Percentiles rank a stretch among this genome's conserved stretches.
phyloP scores from a whole-genome alignment of 2,329 filamentous ascomycete species.

The Aspergillus aculeatinus region DNA sequence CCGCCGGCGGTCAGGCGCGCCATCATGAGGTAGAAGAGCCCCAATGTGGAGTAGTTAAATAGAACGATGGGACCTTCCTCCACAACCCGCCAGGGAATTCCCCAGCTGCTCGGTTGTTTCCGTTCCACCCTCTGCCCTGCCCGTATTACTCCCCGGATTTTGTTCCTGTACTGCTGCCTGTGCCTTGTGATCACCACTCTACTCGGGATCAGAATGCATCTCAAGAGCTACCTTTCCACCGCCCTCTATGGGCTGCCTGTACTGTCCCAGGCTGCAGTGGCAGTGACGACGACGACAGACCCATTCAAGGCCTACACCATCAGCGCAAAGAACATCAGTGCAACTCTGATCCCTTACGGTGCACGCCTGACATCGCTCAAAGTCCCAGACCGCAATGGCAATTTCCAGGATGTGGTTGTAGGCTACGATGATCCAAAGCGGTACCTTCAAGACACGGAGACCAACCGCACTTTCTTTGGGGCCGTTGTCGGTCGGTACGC shows the following conservation, averaged over 20 bases:
- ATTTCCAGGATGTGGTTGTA: slow-evolving; percentile 50
- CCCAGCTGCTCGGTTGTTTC: slow-evolving; percentile 26
- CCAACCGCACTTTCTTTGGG: slow-evolving; percentile 50
- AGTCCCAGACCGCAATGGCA: slow-evolving; percentile 52
- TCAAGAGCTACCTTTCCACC: slow-evolving; percentile 34
- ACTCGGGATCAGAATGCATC: slow-evolving; percentile 37
- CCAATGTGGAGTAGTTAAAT: slow-evolving; percentile 13
- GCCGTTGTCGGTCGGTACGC: slow-evolving; percentile 53
- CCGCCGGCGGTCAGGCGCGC: slow-evolving; percentile 18
- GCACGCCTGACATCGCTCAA: slow-evolving; percentile 49
- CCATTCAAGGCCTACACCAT: slow-evolving; percentile 48
- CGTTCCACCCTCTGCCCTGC: slow-evolving; percentile 30
- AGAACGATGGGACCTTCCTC: slow-evolving; percentile 19
- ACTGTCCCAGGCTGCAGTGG: slow-evolving; percentile 21
- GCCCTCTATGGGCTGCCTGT: slow-evolving; percentile 35
- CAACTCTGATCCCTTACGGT: slow-evolving; percentile 50
- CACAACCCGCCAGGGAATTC: slow-evolving; percentile 14
- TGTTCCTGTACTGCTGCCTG: slow-evolving; percentile 30
- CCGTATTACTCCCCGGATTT: slow-evolving; percentile 30
- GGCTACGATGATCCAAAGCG: slow-evolving; percentile 51
- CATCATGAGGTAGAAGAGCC: slow-evolving; percentile 20
- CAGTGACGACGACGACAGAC: slow-evolving; percentile 20
- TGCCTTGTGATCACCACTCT: slow-evolving; percentile 29
- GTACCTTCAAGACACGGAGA: slow-evolving; percentile 47
- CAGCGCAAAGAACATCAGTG: slow-evolving; percentile 49